Percentiles rank a stretch among this genome's conserved stretches.
phyloP scores from a whole-genome alignment of 1,284 basidiomycete genomes.

The Boletus holoroseus region DNA sequence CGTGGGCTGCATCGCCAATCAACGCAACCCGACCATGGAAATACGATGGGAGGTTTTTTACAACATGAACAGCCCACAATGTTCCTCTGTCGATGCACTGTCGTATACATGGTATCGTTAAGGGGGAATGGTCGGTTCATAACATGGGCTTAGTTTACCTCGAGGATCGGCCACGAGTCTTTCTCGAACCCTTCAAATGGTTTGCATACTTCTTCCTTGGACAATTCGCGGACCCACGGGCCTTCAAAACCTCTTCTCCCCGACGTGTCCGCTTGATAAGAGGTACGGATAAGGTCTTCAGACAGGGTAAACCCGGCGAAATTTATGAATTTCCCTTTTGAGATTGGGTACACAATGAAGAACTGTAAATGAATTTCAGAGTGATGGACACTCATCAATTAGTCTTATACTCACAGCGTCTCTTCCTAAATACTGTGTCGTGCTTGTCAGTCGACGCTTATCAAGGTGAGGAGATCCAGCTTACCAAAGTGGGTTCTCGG shows the following conservation, averaged over 20 bases:
- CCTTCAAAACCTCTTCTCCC: constrained; percentile 25
- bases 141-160: constrained; percentile 15
- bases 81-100: constrained; percentile 39
- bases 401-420: constrained; percentile 20
- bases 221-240: constrained; percentile 31
- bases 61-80: constrained; percentile 48
- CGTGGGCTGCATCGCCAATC: constrained; percentile 55
- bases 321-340: constrained; percentile 31
- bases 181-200: constrained; percentile 30
- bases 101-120: background rate
- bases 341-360: constrained; percentile 29
- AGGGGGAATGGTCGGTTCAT: background rate
- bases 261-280: constrained; percentile 20
- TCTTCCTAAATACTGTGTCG: constrained; percentile 27
- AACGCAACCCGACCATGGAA: constrained; percentile 41
- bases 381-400: background rate
- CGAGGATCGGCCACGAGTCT: constrained; percentile 25
- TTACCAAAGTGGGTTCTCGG: constrained; percentile 27
- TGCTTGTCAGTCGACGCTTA: background rate
- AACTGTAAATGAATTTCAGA: constrained; percentile 17
- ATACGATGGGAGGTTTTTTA: constrained; percentile 38
- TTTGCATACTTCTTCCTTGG: constrained; percentile 25
- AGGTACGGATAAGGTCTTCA: constrained; percentile 26
- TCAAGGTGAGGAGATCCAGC: background rate
- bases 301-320: constrained; percentile 32